phyloP scores from a whole-genome alignment of 2,329 filamentous ascomycete genomes.

The Pyrenochaeta sp. region DNA sequence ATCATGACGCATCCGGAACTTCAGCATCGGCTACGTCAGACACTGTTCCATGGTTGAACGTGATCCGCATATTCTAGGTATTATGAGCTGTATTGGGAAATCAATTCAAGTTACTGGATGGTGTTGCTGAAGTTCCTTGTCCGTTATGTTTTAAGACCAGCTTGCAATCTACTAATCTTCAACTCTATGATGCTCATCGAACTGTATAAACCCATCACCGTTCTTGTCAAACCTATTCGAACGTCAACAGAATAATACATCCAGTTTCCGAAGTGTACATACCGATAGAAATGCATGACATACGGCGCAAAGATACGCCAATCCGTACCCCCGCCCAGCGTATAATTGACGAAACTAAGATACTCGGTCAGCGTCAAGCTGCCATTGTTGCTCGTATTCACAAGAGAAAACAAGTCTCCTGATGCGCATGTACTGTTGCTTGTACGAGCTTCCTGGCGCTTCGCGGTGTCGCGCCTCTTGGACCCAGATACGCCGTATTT shows the following conservation, averaged over 20 bases:
- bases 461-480: background rate
- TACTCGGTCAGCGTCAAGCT: background rate
- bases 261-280: background rate
- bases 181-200: background rate
- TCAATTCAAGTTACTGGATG: too few species aligned
- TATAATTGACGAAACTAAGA: background rate
- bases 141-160: too few species aligned
- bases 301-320: background rate
- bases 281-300: background rate
- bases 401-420: background rate
- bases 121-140: too few species aligned
- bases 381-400: background rate
- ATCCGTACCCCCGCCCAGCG: background rate
- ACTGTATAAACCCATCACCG: background rate
- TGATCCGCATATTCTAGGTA: too few species aligned
- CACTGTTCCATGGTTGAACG: too few species aligned
- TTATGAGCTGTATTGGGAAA: too few species aligned
- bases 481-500: background rate
- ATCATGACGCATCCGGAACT: too few species aligned
- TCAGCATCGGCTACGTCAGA: too few species aligned
- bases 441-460: background rate
- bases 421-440: background rate
- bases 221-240: background rate
- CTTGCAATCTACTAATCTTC: too few species aligned
- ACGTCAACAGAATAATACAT: background rate